Base-by-base conservation (phyloP, 768 basidiomycete species). In the Pilatotrama ljubarskyi region DNA sequence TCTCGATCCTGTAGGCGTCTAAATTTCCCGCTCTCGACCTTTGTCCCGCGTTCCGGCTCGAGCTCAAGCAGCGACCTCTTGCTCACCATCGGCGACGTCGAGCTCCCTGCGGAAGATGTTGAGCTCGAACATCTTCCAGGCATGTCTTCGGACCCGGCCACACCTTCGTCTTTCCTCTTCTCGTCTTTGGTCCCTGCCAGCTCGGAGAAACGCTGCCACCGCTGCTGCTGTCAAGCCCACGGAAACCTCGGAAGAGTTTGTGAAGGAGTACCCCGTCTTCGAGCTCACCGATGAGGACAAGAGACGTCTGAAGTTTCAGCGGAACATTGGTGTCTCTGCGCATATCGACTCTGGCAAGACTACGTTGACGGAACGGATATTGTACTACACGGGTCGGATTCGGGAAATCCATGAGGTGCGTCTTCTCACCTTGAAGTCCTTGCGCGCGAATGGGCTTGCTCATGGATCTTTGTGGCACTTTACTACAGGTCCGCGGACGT, bases 281-380 rank as follows among this genome's bases (percentile, higher is more conserved):
- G 59, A 64, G 13, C 77, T 92, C 64, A 80, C 88, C 1, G 84
- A 86, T 6, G 75, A 78, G 49, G 97, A 99, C 76, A 63, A 77
- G 53, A 69, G 75, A 59, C 80, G 90, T 11, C 80, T 98, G 41
- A 76, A 73, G 20, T 84, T 84, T 58, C 93, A 98, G 73, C 80
- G 97, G 64, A 99, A 99, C 73, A 96, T 99, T 61, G 97, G 97
- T 65, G 90, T 99, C 61, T 93, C 90, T 3, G 94, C 94, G 0
- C 93, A 95, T 70, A 95, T 95, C 64, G 93, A 97, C 73, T 95
- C 95, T 3, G 97, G 97, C 25, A 99, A 99, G 80, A 99, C 97
- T 0, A 99, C 97, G 2, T 75, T 98, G 66, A 98, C 97, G 26
- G 97, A 99, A 70, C 91, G 97, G 13, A 85, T 98, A 55, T 76